These are phyloP conservation scores for Zizania palustris DNA, from an alignment of 202 grass and related monocot species.

Conservation along the genomic window DNA sequence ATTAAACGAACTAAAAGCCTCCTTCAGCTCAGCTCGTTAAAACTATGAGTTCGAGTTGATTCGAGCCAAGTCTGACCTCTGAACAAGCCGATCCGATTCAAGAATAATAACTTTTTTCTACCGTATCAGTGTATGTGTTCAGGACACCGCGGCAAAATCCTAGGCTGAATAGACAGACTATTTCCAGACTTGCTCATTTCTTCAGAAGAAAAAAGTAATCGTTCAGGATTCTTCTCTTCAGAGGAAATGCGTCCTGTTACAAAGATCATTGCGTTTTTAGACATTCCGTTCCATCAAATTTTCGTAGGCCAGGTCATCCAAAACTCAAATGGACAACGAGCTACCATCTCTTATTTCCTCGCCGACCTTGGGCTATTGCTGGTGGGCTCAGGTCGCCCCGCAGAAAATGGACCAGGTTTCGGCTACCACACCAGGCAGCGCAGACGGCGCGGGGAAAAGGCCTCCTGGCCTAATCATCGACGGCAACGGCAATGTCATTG, in stretches of 20 bases:
- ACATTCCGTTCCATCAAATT: no score
- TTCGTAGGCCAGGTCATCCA: neutral
- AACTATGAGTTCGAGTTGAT: no score
- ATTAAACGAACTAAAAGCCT: no score
- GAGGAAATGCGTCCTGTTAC: neutral
- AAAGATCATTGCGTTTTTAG: no score
- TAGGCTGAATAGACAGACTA: neutral
- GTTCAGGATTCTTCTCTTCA: neutral
- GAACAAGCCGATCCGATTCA: no score
- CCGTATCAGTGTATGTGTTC: neutral
- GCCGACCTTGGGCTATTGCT: neutral
- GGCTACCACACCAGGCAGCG: no score
- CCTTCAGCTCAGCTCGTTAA: no score
- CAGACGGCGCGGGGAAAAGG: no score
- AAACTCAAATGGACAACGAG: neutral
- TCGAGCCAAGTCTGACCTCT: no score
- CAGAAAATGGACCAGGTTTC: neutral
- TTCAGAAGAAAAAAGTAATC: neutral
- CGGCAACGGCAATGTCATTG: no score
- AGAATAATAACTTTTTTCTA: no score
- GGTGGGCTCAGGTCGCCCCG: neutral
- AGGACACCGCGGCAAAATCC: neutral
- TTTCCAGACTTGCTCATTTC: neutral
- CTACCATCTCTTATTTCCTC: neutral
- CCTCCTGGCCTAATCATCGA: no score